Evolutionary conservation across 1,284 basidiomycete species (phyloP), one percentile per base, ranked within the genome.

Genomic region (Phylloboletellus chloephorus): DNA sequence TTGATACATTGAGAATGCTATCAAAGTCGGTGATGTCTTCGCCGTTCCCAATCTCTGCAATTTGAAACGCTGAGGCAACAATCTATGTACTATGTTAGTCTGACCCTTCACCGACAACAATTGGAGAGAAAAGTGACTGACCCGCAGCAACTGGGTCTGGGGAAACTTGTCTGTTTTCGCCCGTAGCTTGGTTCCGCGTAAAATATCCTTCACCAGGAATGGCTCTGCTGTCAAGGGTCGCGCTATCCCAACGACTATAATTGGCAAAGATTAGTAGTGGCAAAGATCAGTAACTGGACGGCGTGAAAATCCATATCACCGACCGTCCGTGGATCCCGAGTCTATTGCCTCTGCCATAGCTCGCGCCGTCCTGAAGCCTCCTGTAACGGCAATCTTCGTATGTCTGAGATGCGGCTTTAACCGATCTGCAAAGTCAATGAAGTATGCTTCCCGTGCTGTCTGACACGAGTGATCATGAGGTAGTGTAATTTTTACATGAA

Each of bases 181-280:
- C n/a, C 45, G 46, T 3, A 41, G 20, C 17, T 60, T 63, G 31
- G 57, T 54, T 11, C 68, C 68, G 11, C 53, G 51, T 31, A 72
- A 40, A 35, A 74, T 56, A 24, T 67, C 62, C 16, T 53, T 53
- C 15, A 61, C 64, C 7, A 74, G 50, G 52, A 65, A 60, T 2
- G 72, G 71, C 41, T 75, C 72, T 16, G 65, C 62, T 1, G 63
- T 55, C 6, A 72, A 51, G 0, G 72, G 73, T 17, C 73, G 63
- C 2, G 52, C 72, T 19, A 74, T 56, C 16, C 72, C 72, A 37
- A 74, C 53, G 31, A 72, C 58, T 60, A 12, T 16, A n/a, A n/a
- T 23, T 26, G 5, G 7, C 11, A 31, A 20, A 12, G 2, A 16
- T 46, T 15, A 46, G 26, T 15, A 5, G n/a, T 26, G 5, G 7